phyloP scores from a whole-genome alignment of 1,139 yeast species.

The Lodderomyces elongisporus region DNA sequence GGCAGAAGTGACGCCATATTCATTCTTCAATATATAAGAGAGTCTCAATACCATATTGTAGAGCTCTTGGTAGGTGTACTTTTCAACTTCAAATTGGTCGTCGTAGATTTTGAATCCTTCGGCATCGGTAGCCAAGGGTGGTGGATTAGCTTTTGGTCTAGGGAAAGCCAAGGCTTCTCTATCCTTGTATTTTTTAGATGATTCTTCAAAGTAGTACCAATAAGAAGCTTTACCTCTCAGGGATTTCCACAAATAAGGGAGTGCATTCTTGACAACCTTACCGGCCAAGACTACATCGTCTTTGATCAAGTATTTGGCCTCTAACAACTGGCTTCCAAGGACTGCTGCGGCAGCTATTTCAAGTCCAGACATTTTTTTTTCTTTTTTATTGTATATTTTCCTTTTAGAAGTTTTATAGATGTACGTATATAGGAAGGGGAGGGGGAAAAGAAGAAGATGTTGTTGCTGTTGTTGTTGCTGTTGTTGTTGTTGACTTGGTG shows the following conservation, averaged over 20 bases:
- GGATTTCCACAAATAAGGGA: constrained; percentile 41
- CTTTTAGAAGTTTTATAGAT: too few species aligned
- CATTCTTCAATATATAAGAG: constrained; percentile 58
- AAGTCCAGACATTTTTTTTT: constrained; percentile 33
- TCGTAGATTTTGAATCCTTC: constrained; percentile 42
- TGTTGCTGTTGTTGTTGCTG: constrained; percentile 1
- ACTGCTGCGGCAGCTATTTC: constrained; percentile 44
- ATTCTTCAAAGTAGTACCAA: constrained; percentile 61
- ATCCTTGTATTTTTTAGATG: constrained; percentile 48
- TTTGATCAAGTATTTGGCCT: constrained; percentile 46
- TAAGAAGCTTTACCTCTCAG: constrained; percentile 50
- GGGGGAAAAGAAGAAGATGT: neutral
- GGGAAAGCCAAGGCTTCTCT: constrained; percentile 59
- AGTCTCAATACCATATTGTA: constrained; percentile 61
- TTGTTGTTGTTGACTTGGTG: too few species aligned
- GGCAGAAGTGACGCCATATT: constrained; percentile 59
- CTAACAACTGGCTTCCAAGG: constrained; percentile 43
- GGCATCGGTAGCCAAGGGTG: constrained; percentile 22
- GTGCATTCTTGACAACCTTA: constrained; percentile 35
- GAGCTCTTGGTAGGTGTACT: constrained; percentile 63
- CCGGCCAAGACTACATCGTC: constrained; percentile 52
- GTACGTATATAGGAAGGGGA: neutral
- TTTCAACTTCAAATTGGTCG: constrained; percentile 54
- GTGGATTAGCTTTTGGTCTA: constrained; percentile 41
- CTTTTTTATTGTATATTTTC: too few species aligned